Percentiles rank a stretch among this genome's conserved stretches.
These are phyloP conservation scores for Salix caprea DNA, from an alignment of 345 rosid species.

Conservation along the genomic window DNA sequence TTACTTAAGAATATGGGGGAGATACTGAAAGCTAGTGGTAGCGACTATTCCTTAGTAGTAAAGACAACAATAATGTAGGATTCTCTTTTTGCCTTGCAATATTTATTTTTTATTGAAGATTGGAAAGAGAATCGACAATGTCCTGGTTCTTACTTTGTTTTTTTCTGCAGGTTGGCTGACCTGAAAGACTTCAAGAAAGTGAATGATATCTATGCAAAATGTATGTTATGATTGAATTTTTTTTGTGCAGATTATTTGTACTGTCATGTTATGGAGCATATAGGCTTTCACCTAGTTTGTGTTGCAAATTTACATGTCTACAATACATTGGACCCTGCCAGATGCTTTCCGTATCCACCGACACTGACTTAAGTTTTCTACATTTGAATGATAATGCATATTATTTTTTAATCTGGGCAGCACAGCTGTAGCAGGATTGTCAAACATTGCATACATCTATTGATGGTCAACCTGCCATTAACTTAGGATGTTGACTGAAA, in stretches of 20 bases:
- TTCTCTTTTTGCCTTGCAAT: not conserved
- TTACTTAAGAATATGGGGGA: conserved; percentile 60
- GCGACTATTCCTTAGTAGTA: conserved; percentile 48
- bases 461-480: not conserved
- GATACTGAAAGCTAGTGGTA: conserved; percentile 57
- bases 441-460: not conserved
- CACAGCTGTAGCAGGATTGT: not conserved
- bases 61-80: conserved; percentile 62
- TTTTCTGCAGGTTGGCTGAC: conserved; percentile 73
- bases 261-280: not conserved
- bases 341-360: not conserved
- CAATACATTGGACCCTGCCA: not conserved
- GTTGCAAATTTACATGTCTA: not conserved
- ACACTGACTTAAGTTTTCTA: not conserved
- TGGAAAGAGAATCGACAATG: not conserved
- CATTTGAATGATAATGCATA: not conserved
- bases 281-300: not conserved
- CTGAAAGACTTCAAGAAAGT: conserved; percentile 90
- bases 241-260: not conserved
- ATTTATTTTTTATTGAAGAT: not conserved
- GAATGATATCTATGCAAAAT: conserved; percentile 87
- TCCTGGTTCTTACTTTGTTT: not conserved
- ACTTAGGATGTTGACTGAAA: not conserved
- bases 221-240: conserved; percentile 42
- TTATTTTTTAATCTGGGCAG: not conserved